phyloP scores from a whole-genome alignment of 2,329 filamentous ascomycete species.

The Pseudogymnoascus sp. region DNA sequence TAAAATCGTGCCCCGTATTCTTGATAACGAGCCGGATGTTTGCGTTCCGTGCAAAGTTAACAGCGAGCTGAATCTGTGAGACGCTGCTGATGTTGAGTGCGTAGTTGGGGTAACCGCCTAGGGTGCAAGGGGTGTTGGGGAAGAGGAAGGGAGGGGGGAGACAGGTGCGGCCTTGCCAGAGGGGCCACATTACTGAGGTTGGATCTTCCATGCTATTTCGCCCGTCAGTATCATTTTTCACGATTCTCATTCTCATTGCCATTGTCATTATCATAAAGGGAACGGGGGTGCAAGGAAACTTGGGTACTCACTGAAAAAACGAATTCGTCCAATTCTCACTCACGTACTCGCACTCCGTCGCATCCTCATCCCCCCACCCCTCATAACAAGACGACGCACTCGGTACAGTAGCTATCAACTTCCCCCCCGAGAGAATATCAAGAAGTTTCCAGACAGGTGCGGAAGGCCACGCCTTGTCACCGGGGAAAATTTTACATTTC shows the following conservation, averaged over 20 bases:
- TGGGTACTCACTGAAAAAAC: conserved; percentile 30
- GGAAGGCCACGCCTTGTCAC: conserved; percentile 39
- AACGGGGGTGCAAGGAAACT: background rate
- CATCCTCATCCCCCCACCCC: conserved; percentile 26
- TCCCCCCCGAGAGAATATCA: conserved; percentile 37
- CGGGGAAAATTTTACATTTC: conserved; percentile 21
- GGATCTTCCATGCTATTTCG: conserved; percentile 28
- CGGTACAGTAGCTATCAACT: conserved; percentile 38
- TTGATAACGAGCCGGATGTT: conserved; percentile 32
- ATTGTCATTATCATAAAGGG: conserved; percentile 24
- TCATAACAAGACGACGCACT: conserved; percentile 38
- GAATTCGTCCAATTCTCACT: conserved; percentile 27
- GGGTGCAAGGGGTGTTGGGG: conserved; percentile 10
- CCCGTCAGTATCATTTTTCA: too few species aligned
- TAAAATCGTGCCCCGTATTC: conserved; percentile 30
- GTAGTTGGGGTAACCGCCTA: conserved; percentile 20
- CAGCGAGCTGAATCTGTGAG: conserved; percentile 37
- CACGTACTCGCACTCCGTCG: conserved; percentile 29
- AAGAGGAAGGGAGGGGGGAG: conserved; percentile 30
- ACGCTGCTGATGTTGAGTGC: conserved; percentile 29
- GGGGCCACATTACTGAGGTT: conserved; percentile 42
- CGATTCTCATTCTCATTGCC: too few species aligned
- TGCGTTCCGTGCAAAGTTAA: conserved; percentile 36
- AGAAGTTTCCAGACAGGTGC: conserved; percentile 38
- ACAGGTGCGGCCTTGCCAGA: conserved; percentile 36